Evolutionary conservation across 148 eudicot genomes (phyloP), one percentile per base, ranked within the genome.

Genomic region (Simmondsia chinensis): DNA sequence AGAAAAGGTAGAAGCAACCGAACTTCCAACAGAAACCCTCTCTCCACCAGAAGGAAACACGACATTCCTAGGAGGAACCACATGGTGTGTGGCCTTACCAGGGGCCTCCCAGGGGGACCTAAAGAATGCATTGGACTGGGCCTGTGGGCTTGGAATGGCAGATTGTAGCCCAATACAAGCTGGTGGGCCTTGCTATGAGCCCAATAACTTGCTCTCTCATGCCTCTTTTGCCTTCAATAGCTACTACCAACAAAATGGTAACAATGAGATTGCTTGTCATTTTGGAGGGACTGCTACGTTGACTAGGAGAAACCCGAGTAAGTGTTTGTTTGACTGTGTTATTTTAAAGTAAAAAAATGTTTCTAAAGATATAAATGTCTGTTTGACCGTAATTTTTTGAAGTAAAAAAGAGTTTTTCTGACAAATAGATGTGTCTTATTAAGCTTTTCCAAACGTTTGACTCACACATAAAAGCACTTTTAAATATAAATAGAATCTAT

Each of bases 181-280:
- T 0, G 72, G 76, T 0, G 85, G 84, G 5, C 65, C 72, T 15
- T 89, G 97, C 49, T 89, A 54, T 28, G 45, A 75, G 15, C 97
- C 97, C 25, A 53, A 81, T 32, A 79, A 65, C 0, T 50, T 85
- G n/a, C 20, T 72, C 7, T 69, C 83, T 12, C 97, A 84, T 44
- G 97, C 97, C 16, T 89, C 97, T 0, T 89, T 45, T 60, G 95
- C 97, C 26, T 89, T 89, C 70, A 89, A 89, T 33, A 52, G 26
- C 43, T 89, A 89, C 52, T 89, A 81, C 47, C 97, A 89, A 19
- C 82, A 84, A 34, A 89, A 85, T 68, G 95, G 97, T 7, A 82
- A 82, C 48, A 57, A 61, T 39, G 87, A 78, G 6, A 63, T 84
- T 39, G 97, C 95, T 21, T 89, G 97, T 66, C 62, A 72, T 54